Conservation (phyloP, 2,329 filamentous ascomycete species). For the Helotiales sp. region DNA sequence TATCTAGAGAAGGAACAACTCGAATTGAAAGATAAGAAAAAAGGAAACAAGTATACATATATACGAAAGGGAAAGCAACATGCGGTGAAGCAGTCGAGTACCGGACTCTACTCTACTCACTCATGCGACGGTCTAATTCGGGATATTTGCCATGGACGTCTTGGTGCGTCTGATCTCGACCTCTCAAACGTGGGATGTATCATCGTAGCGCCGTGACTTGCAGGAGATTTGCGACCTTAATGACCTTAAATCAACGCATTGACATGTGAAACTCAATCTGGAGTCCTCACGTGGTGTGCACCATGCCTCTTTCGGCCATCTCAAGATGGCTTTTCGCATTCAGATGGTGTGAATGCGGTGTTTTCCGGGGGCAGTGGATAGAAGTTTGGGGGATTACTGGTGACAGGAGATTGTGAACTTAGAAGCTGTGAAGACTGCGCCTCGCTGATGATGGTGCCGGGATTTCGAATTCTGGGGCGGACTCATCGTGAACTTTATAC, state of each 20-base stretch:
- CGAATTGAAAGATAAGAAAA: neutral
- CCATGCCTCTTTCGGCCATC: neutral
- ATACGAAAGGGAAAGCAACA: neutral
- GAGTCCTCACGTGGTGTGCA: neutral
- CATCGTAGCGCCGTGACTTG: slow-evolving; percentile 15
- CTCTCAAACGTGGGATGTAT: slow-evolving; percentile 13
- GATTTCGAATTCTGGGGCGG: neutral
- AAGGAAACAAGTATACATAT: neutral
- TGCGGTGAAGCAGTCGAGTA: slow-evolving; percentile 4
- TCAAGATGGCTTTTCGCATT: neutral
- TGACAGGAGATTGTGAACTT: neutral
- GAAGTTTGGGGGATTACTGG: neutral
- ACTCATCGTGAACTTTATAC: neutral
- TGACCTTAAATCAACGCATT: neutral
- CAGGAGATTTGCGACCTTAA: neutral
- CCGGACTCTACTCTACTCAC: neutral
- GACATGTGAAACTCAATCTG: slow-evolving; percentile 13
- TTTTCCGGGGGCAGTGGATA: neutral
- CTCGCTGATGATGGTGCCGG: neutral
- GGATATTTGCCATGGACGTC: neutral
- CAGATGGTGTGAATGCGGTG: neutral
- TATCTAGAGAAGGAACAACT: neutral
- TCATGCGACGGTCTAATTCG: neutral
- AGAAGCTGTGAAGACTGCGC: neutral
- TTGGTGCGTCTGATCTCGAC: slow-evolving; percentile 11